phyloP scores from a whole-genome alignment of 441 rosid genomes.

The Erodium moschatum region DNA sequence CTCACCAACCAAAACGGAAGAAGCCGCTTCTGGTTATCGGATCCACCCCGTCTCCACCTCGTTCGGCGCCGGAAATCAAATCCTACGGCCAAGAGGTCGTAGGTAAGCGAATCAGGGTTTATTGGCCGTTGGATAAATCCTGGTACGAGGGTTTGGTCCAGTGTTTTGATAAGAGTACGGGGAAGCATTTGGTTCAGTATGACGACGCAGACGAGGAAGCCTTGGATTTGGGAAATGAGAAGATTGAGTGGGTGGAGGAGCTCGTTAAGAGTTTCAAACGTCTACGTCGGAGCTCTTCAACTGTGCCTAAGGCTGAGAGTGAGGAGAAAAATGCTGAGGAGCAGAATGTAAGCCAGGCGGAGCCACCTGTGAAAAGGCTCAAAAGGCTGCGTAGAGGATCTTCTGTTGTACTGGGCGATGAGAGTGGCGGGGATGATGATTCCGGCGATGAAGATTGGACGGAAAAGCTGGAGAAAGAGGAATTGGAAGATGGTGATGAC shows the following conservation, averaged over 20 bases:
- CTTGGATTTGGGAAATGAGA: constrained; percentile 78
- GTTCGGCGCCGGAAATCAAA: constrained; percentile 23
- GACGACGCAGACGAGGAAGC: constrained; percentile 80
- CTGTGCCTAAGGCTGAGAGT: constrained; percentile 39
- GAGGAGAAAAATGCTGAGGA: constrained; percentile 29
- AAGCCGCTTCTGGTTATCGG: constrained; percentile 61
- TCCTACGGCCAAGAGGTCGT: constrained; percentile 53
- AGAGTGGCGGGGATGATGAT: constrained; percentile 36
- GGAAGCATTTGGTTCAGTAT: constrained; percentile 67
- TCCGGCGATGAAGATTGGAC: constrained; percentile 86
- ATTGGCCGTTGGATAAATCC: constrained; percentile 85
- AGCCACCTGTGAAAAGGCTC: constrained; percentile 1
- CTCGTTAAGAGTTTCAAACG: constrained; percentile 46
- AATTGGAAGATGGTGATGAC: constrained; percentile 39
- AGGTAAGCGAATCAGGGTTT: constrained; percentile 61
- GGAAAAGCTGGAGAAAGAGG: constrained; percentile 41
- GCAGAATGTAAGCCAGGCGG: neutral
- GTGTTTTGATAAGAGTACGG: constrained; percentile 34
- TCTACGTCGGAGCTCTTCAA: constrained; percentile 47
- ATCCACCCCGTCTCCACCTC: constrained; percentile 34
- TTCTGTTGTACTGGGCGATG: neutral
- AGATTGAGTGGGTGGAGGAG: constrained; percentile 64
- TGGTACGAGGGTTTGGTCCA: constrained; percentile 75
- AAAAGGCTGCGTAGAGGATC: neutral
- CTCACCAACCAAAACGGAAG: constrained; percentile 45